These are phyloP conservation scores for Achlya hypogyna DNA, from an alignment of 352 stramenopile species.

Conservation along the genomic window DNA sequence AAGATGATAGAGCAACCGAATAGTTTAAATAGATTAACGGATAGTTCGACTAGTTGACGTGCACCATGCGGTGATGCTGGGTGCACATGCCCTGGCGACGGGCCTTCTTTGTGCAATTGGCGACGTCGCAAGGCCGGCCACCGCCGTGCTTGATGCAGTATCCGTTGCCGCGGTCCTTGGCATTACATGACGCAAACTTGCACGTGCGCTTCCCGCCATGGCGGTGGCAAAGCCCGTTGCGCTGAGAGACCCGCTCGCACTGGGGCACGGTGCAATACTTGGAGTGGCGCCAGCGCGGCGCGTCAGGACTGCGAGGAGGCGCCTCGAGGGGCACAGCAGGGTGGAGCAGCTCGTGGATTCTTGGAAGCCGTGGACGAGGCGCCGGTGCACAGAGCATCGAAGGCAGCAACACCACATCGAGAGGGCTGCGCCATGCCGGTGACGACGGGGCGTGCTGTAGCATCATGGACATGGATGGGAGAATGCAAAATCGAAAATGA, in stretches of 20 bases:
- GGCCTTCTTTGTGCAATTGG: constrained; percentile 69
- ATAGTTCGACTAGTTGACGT: background rate
- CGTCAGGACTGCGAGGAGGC: background rate
- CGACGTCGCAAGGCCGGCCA: constrained; percentile 70
- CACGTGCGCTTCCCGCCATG: constrained; percentile 73
- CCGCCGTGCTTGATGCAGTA: constrained; percentile 78
- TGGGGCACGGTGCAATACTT: constrained; percentile 81
- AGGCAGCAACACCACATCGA: constrained; percentile 5
- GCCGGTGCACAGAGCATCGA: background rate
- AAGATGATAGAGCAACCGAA: too few species aligned
- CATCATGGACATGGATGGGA: background rate
- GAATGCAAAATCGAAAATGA: background rate
- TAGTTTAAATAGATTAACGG: too few species aligned
- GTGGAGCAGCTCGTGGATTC: background rate
- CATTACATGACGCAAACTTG: constrained; percentile 60
- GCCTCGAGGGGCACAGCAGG: background rate
- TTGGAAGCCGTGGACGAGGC: background rate
- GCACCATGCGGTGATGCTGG: constrained; percentile 49
- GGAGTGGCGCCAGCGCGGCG: constrained; percentile 46
- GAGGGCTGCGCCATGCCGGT: background rate
- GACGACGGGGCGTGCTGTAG: background rate
- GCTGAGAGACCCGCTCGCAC: constrained; percentile 72
- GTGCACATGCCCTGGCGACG: constrained; percentile 73
- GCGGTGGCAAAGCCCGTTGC: constrained; percentile 76
- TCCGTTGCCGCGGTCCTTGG: constrained; percentile 73